phyloP scores from a whole-genome alignment of 2,329 filamentous ascomycete genomes.

The Aureobasidium sp. region DNA sequence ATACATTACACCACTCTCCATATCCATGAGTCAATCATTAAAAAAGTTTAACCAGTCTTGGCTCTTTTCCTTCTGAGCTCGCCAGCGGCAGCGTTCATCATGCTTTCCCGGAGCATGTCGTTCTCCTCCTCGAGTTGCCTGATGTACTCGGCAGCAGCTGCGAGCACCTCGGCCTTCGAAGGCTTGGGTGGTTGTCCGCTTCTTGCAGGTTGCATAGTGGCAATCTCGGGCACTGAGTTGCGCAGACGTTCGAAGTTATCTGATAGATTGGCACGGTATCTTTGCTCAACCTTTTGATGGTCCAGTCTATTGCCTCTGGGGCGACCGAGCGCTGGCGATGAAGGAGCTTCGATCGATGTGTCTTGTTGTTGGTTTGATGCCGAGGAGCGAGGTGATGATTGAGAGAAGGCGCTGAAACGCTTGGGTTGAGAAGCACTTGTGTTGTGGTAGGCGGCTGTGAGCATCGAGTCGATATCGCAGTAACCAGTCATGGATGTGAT shows the following conservation, averaged over 20 bases:
- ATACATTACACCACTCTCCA: neutral
- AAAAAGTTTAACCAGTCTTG: conserved; percentile 1
- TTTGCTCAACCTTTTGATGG: conserved; percentile 13
- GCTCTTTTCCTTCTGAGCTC: conserved; percentile 1
- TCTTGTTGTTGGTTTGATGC: neutral
- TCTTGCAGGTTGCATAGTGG: conserved; percentile 1
- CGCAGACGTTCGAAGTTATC: neutral
- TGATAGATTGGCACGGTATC: conserved; percentile 9
- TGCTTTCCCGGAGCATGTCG: neutral
- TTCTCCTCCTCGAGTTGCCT: conserved; percentile 13
- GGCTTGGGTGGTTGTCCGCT: conserved; percentile 8
- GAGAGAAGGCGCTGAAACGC: conserved; percentile 8
- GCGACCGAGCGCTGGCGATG: neutral
- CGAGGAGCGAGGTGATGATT: neutral
- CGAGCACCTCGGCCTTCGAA: conserved; percentile 6
- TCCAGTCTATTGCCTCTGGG: neutral
- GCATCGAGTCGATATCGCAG: conserved; percentile 12
- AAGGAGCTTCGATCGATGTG: neutral
- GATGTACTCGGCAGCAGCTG: conserved; percentile 12
- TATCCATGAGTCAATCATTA: neutral
- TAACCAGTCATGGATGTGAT: conserved; percentile 13
- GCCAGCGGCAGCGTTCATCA: neutral
- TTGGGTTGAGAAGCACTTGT: neutral
- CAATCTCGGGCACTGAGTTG: neutral
- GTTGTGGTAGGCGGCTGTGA: conserved; percentile 9